Conservation (phyloP, 805 yeast genomes). For the Candida peoriensis region DNA sequence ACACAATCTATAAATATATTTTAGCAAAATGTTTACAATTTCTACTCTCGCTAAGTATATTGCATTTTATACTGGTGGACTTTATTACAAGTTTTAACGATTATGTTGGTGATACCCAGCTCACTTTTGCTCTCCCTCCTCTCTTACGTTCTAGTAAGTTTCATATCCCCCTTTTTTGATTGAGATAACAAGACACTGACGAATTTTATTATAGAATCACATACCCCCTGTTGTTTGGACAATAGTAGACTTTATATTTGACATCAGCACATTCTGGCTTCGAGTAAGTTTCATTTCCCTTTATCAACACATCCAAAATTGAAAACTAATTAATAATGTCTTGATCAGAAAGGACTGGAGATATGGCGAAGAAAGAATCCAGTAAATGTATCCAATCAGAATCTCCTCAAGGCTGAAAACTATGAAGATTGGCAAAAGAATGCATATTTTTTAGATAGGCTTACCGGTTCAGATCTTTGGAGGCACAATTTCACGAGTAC, state of each 20-base stretch:
- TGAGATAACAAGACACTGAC: too few relatives aligned
- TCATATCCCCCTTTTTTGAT: neutral
- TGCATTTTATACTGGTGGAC: too few relatives aligned
- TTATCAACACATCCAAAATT: neutral
- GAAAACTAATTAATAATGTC: slow-evolving; percentile 17
- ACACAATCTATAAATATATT: too few relatives aligned
- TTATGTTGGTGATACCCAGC: slow-evolving; percentile 12
- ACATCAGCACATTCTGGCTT: slow-evolving; percentile 39
- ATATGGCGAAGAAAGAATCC: slow-evolving; percentile 34
- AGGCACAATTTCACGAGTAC: slow-evolving; percentile 77
- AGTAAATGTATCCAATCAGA: slow-evolving; percentile 41
- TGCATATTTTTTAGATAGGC: slow-evolving; percentile 43
- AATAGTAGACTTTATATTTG: slow-evolving; percentile 34
- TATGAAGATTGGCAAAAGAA: slow-evolving; percentile 68
- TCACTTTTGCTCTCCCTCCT: slow-evolving; percentile 12
- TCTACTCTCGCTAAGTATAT: too few relatives aligned
- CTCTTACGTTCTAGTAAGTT: slow-evolving; percentile 15
- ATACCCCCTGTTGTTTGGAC: slow-evolving; percentile 39
- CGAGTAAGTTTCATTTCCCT: slow-evolving; percentile 8
- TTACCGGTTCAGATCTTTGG: slow-evolving; percentile 59
- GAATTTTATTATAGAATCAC: slow-evolving; percentile 25
- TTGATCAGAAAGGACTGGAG: slow-evolving; percentile 12
- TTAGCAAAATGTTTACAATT: too few relatives aligned
- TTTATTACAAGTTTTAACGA: too few relatives aligned
- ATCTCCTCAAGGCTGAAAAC: slow-evolving; percentile 45